Base-by-base conservation (phyloP, 208 protist species). In the Strigomonas galati region DNA sequence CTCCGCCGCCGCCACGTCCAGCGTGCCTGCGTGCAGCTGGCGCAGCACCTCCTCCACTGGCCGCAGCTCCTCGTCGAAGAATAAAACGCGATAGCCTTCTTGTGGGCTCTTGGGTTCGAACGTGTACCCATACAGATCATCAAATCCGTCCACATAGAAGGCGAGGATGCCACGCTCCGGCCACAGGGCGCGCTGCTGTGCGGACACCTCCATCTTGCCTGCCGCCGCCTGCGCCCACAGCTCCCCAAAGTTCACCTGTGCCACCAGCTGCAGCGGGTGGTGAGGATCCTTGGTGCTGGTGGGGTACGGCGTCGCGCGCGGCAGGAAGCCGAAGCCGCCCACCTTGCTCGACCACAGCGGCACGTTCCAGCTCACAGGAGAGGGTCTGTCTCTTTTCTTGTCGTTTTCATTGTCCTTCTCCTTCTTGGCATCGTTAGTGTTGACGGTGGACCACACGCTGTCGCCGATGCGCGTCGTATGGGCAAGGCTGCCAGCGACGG, bases 271-370 rank as follows among this genome's bases (percentile, higher is more conserved):
- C 28, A 74, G 63, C 24, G 69, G 69, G 43, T 21, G 28, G 10
- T 40, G 35, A 4, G 35, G 35, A 27, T 48, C 51, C 1, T 57
- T 32, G 37, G 31, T 19, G 56, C 66, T 67, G 46, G 30, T 51
- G 23, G 69, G 69, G 63, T 74, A 74, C 5, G 60, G 23, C 30
- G 35, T 12, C 2, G 28, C 58, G 27, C 60, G 57, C 54, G 69
- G 69, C 26, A 74, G 46, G 51, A 68, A 69, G 26, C 69, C 69
- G 46, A 69, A 74, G 32, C 69, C 69, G 35, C 69, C 69, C 27
- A 61, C 30, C 58, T 74, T 74, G 63, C 69, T 74, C 31, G 28
- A 31, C 62, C 62, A 74, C 56, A 74, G 69, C 17, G 69, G 69
- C 21, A 69, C 15, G 49, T 60, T 74, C 15, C 49, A 27, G 19